phyloP scores from a whole-genome alignment of 2,329 filamentous ascomycete genomes.

The Exophiala oligosperma region DNA sequence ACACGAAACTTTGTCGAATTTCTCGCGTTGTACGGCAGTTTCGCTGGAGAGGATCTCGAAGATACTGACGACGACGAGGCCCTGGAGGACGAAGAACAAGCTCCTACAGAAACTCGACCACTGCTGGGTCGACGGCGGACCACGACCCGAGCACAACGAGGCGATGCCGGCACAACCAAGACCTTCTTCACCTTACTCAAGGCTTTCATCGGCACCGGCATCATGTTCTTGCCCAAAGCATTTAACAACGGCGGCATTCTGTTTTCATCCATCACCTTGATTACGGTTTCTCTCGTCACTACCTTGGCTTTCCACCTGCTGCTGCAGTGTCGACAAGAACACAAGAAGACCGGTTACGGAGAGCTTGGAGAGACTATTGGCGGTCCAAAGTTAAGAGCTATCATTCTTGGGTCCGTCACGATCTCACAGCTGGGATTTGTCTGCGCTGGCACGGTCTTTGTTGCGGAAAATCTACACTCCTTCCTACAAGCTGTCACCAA shows the following conservation, averaged over 20 bases:
- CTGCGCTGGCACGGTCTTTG: conserved; percentile 75
- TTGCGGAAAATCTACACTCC: conserved; percentile 69
- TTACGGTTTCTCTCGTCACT: conserved; percentile 65
- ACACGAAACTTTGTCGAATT: conserved; percentile 74
- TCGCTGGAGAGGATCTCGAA: conserved; percentile 69
- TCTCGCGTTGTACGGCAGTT: conserved; percentile 72
- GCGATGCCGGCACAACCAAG: conserved; percentile 67
- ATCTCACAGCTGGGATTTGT: conserved; percentile 78
- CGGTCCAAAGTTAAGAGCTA: conserved; percentile 61
- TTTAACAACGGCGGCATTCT: conserved; percentile 76
- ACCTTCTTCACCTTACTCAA: conserved; percentile 78
- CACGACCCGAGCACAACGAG: conserved; percentile 38
- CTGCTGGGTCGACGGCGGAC: conserved; percentile 59
- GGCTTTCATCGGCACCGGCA: conserved; percentile 76
- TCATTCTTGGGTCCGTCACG: conserved; percentile 70
- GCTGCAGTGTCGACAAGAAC: conserved; percentile 63
- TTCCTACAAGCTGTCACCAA: conserved; percentile 65
- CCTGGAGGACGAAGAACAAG: conserved; percentile 49
- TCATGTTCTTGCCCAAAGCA: conserved; percentile 79
- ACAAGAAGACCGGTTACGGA: conserved; percentile 68
- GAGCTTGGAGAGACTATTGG: conserved; percentile 69
- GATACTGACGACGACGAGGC: conserved; percentile 61
- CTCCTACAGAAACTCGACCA: conserved; percentile 57
- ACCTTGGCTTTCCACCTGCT: conserved; percentile 72
- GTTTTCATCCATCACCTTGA: conserved; percentile 69